Evolutionary conservation across 306 rosid genomes (phyloP).

Genomic region (Pyrus betulifolia): DNA sequence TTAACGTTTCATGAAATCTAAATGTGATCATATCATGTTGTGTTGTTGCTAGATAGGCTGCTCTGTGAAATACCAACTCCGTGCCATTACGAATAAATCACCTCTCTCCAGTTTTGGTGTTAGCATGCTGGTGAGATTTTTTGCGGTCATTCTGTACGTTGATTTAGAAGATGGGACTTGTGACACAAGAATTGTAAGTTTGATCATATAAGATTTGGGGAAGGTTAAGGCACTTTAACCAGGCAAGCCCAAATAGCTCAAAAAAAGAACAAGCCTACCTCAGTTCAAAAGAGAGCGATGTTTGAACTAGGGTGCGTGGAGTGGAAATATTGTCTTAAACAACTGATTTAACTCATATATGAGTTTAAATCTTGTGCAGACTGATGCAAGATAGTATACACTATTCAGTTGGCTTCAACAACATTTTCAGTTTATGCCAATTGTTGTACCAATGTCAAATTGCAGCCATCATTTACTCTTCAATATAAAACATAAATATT

Average conservation of each 20-base stretch:
- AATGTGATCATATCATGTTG: background rate
- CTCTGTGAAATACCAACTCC: background rate
- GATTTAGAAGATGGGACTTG: background rate
- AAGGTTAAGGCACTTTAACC: background rate
- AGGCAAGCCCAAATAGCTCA: background rate
- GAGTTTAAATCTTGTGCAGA: background rate
- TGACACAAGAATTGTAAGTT: background rate
- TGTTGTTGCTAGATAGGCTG: background rate
- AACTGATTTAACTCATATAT: background rate
- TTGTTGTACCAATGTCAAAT: background rate
- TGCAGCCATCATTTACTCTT: background rate
- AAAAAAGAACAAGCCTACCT: background rate
- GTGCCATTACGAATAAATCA: background rate
- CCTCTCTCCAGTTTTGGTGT: background rate
- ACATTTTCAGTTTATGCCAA: background rate
- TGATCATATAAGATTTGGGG: background rate
- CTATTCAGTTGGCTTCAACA: background rate
- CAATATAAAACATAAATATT: background rate
- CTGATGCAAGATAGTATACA: background rate
- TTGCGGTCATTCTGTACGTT: background rate
- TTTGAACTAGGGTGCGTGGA: background rate
- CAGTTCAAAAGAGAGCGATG: background rate
- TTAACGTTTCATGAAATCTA: slow-evolving; percentile 5
- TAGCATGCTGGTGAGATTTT: background rate
- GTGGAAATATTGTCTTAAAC: background rate